Evolutionary conservation across 305 asterid genomes (phyloP), one percentile per base, ranked within the genome.

Genomic region (Solanum hybrid): DNA sequence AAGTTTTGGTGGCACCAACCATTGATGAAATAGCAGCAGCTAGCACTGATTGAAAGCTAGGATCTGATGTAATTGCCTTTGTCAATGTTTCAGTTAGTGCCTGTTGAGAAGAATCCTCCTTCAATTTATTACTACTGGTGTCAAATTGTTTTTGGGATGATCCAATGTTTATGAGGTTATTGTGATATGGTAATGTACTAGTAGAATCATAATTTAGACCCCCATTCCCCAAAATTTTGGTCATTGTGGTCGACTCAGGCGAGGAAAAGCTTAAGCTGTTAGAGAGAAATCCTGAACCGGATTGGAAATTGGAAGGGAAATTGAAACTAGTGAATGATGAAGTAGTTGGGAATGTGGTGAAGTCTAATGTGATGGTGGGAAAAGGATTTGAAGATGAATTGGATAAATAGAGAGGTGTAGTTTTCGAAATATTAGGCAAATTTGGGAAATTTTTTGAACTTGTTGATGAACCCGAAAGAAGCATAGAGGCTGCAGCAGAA

Each of bases 401-500:
- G 51, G 94, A 89, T 36, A 92, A 87, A 90, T 86, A 91, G 87
- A 80, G 91, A 15, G 93, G 91, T 36, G 34, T 92, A 7, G 92
- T 66, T 90, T 45, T 89, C 22, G 93, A 87, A 88, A 76, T 69
- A 34, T 88, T 91, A 2, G 89, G 81, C 71, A 90, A 77, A 56
- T 88, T 88, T 78, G 82, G 85, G 80, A 89, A 89, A 91, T 87
- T 78, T 26, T 92, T 90, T 4, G 78, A 45, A 32, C 85, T 37
- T 9, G 93, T 40, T 86, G 98, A 91, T 77, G 98, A 93, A 88
- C 97, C 96, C 22, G 98, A 94, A 91, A 97, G 95, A 92, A 97
- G 98, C 98, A 96, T 95, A 92, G 98, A 93, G 7, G 98, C 99
- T 14, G 98, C 99, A 4, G 98, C 98, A 0, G 98, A 94, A 78